phyloP scores from a whole-genome alignment of 176 grass and related monocot genomes.

The Oryza longistaminata region DNA sequence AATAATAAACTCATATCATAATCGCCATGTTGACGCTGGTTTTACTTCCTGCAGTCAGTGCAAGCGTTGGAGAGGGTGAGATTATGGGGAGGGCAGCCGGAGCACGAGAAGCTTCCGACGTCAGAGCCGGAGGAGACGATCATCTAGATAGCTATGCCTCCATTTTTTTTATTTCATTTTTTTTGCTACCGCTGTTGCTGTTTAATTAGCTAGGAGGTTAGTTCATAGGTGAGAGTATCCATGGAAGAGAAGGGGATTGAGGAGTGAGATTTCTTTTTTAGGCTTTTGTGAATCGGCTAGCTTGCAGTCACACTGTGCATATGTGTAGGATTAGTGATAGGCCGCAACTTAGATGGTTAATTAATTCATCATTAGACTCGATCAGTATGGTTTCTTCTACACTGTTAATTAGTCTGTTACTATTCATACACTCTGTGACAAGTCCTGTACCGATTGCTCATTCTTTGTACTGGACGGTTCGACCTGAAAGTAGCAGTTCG shows the following conservation, averaged over 20 bases:
- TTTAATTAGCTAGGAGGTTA: not conserved
- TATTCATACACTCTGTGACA: not conserved
- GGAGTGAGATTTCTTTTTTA: not conserved
- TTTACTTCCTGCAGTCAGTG: slow-evolving; percentile 40
- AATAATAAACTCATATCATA: not conserved
- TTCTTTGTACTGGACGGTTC: not conserved
- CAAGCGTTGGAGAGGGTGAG: slow-evolving; percentile 61
- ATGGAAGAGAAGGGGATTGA: too few species aligned
- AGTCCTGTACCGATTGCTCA: not conserved
- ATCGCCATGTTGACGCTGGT: not conserved
- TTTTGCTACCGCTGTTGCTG: not conserved
- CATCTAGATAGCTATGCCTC: not conserved
- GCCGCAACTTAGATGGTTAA: too few species aligned
- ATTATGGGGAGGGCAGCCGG: slow-evolving; percentile 63
- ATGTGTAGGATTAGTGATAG: not conserved
- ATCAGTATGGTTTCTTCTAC: not conserved
- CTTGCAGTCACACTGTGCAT: not conserved
- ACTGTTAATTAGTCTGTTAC: too few species aligned
- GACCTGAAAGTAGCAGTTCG: not conserved
- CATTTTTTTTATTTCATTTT: not conserved
- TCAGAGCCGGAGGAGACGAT: slow-evolving; percentile 13
- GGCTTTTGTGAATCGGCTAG: not conserved
- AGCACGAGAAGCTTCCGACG: slow-evolving; percentile 43
- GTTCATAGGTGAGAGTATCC: not conserved
- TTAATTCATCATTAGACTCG: not conserved